phyloP scores from a whole-genome alignment of 2,329 filamentous ascomycete species.

The Nemania serpens region DNA sequence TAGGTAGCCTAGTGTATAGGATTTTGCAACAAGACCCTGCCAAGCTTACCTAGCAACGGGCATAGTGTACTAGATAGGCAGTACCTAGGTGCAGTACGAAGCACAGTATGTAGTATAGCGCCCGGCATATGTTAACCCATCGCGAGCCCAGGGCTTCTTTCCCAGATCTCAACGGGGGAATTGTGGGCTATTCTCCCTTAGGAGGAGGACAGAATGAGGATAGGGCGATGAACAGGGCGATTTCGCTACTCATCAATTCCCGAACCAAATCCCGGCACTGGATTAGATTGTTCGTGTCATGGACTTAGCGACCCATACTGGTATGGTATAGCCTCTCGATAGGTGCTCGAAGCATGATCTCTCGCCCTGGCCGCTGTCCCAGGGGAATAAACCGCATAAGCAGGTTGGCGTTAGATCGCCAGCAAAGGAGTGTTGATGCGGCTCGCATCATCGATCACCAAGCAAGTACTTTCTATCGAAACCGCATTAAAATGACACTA shows the following conservation, averaged over 20 bases:
- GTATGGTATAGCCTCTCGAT: not conserved
- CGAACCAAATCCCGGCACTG: conserved; percentile 27
- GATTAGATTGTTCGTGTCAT: not conserved
- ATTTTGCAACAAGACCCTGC: conserved; percentile 14
- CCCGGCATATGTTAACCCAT: not conserved
- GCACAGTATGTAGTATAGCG: not conserved
- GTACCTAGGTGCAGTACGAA: not conserved
- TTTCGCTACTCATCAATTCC: conserved; percentile 14
- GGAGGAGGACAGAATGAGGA: not conserved
- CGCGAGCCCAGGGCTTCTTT: not conserved
- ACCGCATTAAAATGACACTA: no score
- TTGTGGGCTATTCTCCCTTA: conserved; percentile 7
- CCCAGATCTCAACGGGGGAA: conserved; percentile 8
- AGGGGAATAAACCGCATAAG: not conserved
- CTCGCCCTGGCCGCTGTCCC: not conserved
- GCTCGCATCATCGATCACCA: no score
- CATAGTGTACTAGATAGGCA: not conserved
- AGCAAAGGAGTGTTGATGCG: no score
- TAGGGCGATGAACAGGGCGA: conserved; percentile 10
- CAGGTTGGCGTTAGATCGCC: no score
- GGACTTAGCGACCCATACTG: not conserved
- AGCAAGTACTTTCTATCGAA: no score
- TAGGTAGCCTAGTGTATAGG: not conserved
- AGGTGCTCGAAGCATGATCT: not conserved
- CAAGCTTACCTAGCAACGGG: conserved; percentile 10